phyloP scores from a whole-genome alignment of 2,329 filamentous ascomycete species.

The Alternaria triticimaculans region DNA sequence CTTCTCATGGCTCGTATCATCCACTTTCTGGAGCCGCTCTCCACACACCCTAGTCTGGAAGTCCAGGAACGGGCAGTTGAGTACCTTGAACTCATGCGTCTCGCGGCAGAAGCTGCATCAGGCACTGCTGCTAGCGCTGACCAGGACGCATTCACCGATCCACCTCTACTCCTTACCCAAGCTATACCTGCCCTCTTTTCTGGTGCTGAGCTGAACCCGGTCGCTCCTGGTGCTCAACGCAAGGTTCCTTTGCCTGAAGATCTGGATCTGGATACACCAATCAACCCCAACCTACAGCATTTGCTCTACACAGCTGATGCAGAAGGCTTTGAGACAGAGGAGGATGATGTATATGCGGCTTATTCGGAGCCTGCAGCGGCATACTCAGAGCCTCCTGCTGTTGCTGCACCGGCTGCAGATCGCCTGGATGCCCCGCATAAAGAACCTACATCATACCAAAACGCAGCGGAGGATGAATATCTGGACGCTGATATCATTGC shows the following conservation, averaged over 20 bases:
- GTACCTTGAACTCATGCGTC: constrained; percentile 85
- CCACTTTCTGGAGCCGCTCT: constrained; percentile 79
- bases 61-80: constrained; percentile 95
- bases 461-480: constrained; percentile 56
- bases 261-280: constrained; percentile 80
- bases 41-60: constrained; percentile 84
- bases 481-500: constrained; percentile 78
- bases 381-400: constrained; percentile 20
- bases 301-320: constrained; percentile 65
- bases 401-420: constrained; percentile 50
- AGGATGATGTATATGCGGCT: constrained; percentile 55
- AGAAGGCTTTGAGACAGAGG: constrained; percentile 51
- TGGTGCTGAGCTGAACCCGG: constrained; percentile 89
- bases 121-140: constrained; percentile 65
- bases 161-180: constrained; percentile 85
- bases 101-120: constrained; percentile 81
- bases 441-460: constrained; percentile 53
- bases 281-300: constrained; percentile 74
- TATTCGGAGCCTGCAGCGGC: constrained; percentile 53
- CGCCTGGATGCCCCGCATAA: constrained; percentile 50
- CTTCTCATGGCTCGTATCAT: constrained; percentile 83
- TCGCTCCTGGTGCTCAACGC: constrained; percentile 79
- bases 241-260: constrained; percentile 82
- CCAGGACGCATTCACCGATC: constrained; percentile 72
- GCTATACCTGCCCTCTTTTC: constrained; percentile 87